Percentiles rank a stretch among this genome's conserved stretches.
These are phyloP conservation scores for Erigeron canadensis DNA, from an alignment of 129 eudicot genomes.

Conservation along the genomic window DNA sequence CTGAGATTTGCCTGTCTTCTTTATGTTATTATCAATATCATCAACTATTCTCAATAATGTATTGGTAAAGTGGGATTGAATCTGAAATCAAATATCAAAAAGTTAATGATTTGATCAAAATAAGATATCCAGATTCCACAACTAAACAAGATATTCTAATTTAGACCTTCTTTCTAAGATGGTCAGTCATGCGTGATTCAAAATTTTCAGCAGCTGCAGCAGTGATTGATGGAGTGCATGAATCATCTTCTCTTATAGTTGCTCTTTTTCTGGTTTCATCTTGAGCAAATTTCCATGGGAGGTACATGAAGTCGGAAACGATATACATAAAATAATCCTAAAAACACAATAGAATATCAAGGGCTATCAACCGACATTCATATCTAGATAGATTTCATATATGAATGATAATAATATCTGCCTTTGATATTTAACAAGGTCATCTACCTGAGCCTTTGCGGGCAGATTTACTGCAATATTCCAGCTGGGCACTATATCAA, in stretches of 20 bases:
- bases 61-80: slow-evolving; percentile 63
- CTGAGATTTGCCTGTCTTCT: slow-evolving; percentile 48
- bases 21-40: slow-evolving; percentile 52
- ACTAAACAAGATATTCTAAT: not conserved
- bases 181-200: slow-evolving; percentile 53
- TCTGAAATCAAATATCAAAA: slow-evolving; percentile 44
- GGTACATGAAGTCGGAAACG: slow-evolving; percentile 77
- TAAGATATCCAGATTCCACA: not conserved
- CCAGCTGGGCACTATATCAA: slow-evolving; percentile 83
- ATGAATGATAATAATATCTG: not conserved
- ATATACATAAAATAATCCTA: slow-evolving; percentile 76
- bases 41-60: slow-evolving; percentile 73
- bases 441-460: slow-evolving; percentile 65
- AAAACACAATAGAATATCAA: slow-evolving; percentile 8
- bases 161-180: slow-evolving; percentile 73
- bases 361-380: slow-evolving; percentile 9
- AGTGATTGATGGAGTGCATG: slow-evolving; percentile 93
- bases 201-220: slow-evolving; percentile 76
- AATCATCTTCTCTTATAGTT: slow-evolving; percentile 48
- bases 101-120: slow-evolving; percentile 16
- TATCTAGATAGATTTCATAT: not conserved
- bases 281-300: slow-evolving; percentile 86
- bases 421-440: not conserved
- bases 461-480: slow-evolving; percentile 79
- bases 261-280: slow-evolving; percentile 54